Evolutionary conservation across 2,329 filamentous ascomycete genomes (phyloP).

Genomic region (Pseudogymnoascus sp.): DNA sequence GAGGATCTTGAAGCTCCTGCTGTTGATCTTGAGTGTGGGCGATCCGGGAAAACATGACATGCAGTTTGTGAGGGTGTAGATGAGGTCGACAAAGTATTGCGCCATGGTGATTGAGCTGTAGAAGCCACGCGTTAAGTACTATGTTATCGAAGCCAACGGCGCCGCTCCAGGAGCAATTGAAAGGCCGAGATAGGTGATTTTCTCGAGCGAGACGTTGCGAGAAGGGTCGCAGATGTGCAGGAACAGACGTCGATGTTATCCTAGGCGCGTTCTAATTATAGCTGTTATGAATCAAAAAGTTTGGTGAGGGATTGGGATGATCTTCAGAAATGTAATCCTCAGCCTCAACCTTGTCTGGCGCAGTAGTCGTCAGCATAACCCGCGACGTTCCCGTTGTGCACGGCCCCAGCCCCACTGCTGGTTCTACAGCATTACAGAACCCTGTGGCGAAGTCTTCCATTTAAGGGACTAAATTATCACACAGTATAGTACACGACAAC

Average conservation of each 20-base stretch:
- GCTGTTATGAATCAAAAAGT: background rate
- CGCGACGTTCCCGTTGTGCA: background rate
- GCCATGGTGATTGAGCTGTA: constrained; percentile 46
- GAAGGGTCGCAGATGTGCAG: background rate
- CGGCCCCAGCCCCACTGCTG: background rate
- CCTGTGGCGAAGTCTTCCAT: too few species aligned
- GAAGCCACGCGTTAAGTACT: constrained; percentile 6
- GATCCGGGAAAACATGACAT: constrained; percentile 94
- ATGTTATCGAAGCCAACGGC: constrained; percentile 13
- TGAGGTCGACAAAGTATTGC: constrained; percentile 75
- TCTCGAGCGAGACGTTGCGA: background rate
- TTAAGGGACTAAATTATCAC: too few species aligned
- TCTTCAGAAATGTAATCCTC: background rate
- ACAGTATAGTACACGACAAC: too few species aligned
- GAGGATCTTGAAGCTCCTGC: constrained; percentile 88
- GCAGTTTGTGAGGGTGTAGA: constrained; percentile 90
- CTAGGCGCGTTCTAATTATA: background rate
- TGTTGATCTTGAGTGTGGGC: constrained; percentile 91
- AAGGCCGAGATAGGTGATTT: background rate
- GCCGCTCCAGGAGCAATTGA: constrained; percentile 21
- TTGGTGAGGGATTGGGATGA: background rate
- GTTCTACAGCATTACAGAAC: background rate
- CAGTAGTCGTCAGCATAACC: background rate
- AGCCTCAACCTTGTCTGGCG: background rate
- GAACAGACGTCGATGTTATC: background rate